Base-by-base conservation (phyloP, 2,329 filamentous ascomycete genomes). In the Colletotrichum gloeosporioides region DNA sequence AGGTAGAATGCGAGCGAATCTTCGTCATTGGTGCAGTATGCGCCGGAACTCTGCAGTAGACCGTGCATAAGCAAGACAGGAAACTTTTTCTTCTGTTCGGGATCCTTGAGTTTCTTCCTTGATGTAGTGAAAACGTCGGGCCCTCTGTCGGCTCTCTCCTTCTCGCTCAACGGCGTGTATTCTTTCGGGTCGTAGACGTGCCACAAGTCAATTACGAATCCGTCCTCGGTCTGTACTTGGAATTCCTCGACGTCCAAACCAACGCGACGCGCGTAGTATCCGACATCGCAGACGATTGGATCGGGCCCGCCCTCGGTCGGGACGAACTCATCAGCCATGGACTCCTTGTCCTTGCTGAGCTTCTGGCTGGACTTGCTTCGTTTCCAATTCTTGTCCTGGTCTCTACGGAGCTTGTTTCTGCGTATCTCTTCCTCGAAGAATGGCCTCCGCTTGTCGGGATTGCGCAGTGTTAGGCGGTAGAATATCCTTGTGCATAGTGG, bases 11-110 rank as follows among this genome's bases (percentile, higher is more conserved):
- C 96, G 9, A 98, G 89, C 31, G 94, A 96, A 79, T 95, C 92
- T 77, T 98, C 96, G 80, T 98, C 96, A 82, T 96, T 98, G 78
- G 93, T 93, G 84, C 96, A 98, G 82, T 95, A 98, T 1, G 96
- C 95, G 6, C 96, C 96, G 0, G 95, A 92, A 69, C 94, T 96
- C 85, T 99, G 96, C 8, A 99, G 87, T 4, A 98, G 89, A 1
- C 96, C 96, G 79, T 98, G 96, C 75, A 99, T 93, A 80, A 99
- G 89, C 2, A 98, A 88, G 1, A 98, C 92, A 0, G 96, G 96
- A 77, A 97, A 98, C 80, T 93, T 95, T 72, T 88, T 90, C 73
- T 89, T 88, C 53, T 86, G 84, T 8, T 79, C 80, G 2, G 82
- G 77, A 31, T 86, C 81, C 16, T 83, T 85, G 18, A 84, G 79